Conservation (phyloP, 805 yeast genomes). For the Barnettozyma salicaria region DNA sequence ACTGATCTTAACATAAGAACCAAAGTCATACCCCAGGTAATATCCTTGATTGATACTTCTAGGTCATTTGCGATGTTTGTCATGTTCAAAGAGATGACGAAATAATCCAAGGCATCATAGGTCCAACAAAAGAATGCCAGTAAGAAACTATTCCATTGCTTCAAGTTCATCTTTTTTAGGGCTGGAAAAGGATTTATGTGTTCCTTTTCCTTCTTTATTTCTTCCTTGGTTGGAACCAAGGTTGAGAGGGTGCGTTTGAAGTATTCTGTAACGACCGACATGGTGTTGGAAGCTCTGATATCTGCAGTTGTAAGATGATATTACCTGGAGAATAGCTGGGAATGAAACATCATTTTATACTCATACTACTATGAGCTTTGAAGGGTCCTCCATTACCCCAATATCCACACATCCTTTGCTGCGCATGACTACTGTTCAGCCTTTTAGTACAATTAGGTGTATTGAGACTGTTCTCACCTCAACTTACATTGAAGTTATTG, state of each 20-base stretch:
- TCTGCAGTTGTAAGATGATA: too few species aligned
- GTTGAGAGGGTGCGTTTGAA: conserved; percentile 40
- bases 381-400: too few species aligned
- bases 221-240: conserved; percentile 42
- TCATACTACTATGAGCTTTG: too few species aligned
- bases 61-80: conserved; percentile 41
- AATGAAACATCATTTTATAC: too few species aligned
- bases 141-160: conserved; percentile 49
- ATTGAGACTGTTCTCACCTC: too few species aligned
- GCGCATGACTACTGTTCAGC: too few species aligned
- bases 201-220: conserved; percentile 31
- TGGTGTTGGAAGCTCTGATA: too few species aligned
- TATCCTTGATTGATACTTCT: conserved; percentile 39
- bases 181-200: conserved; percentile 60
- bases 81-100: conserved; percentile 49
- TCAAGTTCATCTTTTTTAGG: conserved; percentile 39
- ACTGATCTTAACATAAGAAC: conserved; percentile 64
- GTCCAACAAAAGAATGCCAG: conserved; percentile 57
- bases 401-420: too few species aligned
- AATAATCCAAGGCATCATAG: conserved; percentile 62
- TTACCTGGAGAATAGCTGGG: too few species aligned
- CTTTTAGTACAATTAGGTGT: too few species aligned
- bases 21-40: conserved; percentile 55
- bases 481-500: too few species aligned
- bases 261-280: conserved; percentile 14